phyloP scores from a whole-genome alignment of 2,329 filamentous ascomycete genomes.

The Fusarium austroafricanum region DNA sequence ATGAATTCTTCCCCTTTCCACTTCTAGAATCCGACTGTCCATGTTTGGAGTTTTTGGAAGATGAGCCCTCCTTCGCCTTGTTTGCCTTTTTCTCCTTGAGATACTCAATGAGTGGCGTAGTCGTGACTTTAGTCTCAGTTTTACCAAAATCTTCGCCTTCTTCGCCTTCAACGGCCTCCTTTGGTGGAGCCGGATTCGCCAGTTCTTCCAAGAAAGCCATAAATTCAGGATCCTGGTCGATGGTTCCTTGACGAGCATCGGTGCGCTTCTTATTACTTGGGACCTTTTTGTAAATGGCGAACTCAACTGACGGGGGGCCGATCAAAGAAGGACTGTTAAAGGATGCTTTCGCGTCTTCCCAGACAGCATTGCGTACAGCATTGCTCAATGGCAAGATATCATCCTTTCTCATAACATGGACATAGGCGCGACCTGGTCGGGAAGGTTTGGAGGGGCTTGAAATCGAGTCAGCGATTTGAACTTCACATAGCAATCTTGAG shows the following conservation, averaged over 20 bases:
- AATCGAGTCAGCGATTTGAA: constrained; percentile 23
- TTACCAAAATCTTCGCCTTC: constrained; percentile 57
- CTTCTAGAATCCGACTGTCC: constrained; percentile 65
- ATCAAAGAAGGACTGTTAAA: constrained; percentile 77
- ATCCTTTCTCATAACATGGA: constrained; percentile 81
- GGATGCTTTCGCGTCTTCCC: constrained; percentile 85
- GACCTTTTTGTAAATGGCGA: constrained; percentile 84
- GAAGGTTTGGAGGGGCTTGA: constrained; percentile 85
- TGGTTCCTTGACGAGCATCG: constrained; percentile 90
- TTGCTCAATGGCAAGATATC: constrained; percentile 76
- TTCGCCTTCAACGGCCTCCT: constrained; percentile 58
- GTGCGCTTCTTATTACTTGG: constrained; percentile 79
- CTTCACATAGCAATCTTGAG: not conserved
- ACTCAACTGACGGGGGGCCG: constrained; percentile 83
- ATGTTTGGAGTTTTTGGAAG: constrained; percentile 63
- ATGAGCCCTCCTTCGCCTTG: constrained; percentile 66
- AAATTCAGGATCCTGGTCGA: constrained; percentile 96
- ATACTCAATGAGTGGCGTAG: constrained; percentile 90
- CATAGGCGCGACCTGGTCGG: constrained; percentile 80
- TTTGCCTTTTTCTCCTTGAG: constrained; percentile 92
- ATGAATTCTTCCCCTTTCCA: constrained; percentile 59
- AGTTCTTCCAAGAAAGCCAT: constrained; percentile 91
- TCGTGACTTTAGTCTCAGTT: constrained; percentile 73
- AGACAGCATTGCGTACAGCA: constrained; percentile 73
- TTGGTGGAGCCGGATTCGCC: constrained; percentile 72